Percentiles rank a stretch among this genome's conserved stretches.
phyloP scores from a whole-genome alignment of 2,329 filamentous ascomycete species.

The Byssochlamys sp. region DNA sequence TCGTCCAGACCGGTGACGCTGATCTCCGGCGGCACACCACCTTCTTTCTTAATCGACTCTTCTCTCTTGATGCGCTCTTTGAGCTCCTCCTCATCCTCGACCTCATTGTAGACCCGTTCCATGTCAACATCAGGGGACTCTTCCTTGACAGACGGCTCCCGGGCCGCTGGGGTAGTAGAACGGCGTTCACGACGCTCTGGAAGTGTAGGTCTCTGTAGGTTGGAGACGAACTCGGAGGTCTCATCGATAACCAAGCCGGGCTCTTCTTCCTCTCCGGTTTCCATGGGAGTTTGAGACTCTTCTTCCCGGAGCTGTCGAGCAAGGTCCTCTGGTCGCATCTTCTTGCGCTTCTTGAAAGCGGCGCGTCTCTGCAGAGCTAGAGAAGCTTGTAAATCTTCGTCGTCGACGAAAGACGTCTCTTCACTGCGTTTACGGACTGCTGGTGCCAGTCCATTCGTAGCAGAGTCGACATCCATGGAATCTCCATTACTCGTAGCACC shows the following conservation, averaged over 20 bases:
- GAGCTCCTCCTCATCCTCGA: slow-evolving; percentile 39
- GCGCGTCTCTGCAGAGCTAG: slow-evolving; percentile 72
- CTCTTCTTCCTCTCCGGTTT: slow-evolving; percentile 50
- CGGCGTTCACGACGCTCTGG: slow-evolving; percentile 42
- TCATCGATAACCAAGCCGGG: slow-evolving; percentile 84
- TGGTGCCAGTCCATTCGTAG: slow-evolving; percentile 30
- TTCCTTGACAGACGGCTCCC: slow-evolving; percentile 16
- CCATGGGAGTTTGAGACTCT: slow-evolving; percentile 42
- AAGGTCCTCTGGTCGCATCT: slow-evolving; percentile 73
- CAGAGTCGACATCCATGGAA: slow-evolving; percentile 66
- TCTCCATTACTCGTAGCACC: slow-evolving; percentile 26
- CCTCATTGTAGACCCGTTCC: slow-evolving; percentile 1
- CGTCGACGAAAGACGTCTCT: slow-evolving; percentile 67
- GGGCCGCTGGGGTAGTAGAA: slow-evolving; percentile 26
- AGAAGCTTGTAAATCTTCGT: slow-evolving; percentile 82
- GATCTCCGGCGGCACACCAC: slow-evolving; percentile 38
- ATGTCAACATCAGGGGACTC: slow-evolving; percentile 17
- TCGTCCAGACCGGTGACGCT: slow-evolving; percentile 66
- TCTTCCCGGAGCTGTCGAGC: slow-evolving; percentile 67
- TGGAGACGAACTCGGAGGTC: slow-evolving; percentile 86
- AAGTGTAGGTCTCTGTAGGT: slow-evolving; percentile 59
- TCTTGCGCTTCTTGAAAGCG: slow-evolving; percentile 86
- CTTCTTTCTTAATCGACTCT: slow-evolving; percentile 22
- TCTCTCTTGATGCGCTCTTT: slow-evolving; percentile 44
- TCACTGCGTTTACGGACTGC: slow-evolving; percentile 54